Conservation (phyloP, 2,329 filamentous ascomycete species). For the Emmonsiellopsis sp. region DNA sequence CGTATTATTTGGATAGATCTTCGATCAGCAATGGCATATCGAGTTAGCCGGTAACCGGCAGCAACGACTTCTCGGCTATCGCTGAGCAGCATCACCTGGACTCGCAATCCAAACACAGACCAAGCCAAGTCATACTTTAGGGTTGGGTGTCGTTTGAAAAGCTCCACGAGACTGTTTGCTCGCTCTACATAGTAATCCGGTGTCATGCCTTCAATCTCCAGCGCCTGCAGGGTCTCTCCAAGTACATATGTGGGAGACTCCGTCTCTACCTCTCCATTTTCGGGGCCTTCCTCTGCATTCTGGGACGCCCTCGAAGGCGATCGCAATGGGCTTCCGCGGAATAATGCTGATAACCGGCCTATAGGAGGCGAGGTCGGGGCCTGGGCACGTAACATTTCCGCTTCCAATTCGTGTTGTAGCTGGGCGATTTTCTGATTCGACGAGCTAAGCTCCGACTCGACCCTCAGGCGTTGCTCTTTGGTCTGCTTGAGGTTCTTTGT, state of each 20-base stretch:
- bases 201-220: constrained; percentile 79
- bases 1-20: constrained; percentile 84
- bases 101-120: constrained; percentile 85
- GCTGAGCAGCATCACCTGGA: constrained; percentile 92
- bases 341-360: constrained; percentile 48
- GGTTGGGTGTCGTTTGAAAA: constrained; percentile 89
- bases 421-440: constrained; percentile 66
- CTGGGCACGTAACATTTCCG: constrained; percentile 51
- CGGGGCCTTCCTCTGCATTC: constrained; percentile 31
- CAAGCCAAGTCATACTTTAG: constrained; percentile 95
- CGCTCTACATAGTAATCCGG: constrained; percentile 93
- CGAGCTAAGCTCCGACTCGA: constrained; percentile 81
- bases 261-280: constrained; percentile 56
- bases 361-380: constrained; percentile 35
- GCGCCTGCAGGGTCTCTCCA: constrained; percentile 77
- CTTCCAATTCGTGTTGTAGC: constrained; percentile 50
- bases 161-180: constrained; percentile 84
- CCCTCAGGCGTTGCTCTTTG: constrained; percentile 69
- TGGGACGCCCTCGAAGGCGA: constrained; percentile 37
- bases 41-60: constrained; percentile 83
- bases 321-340: constrained; percentile 46
- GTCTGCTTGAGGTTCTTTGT: constrained; percentile 92
- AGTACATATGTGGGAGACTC: constrained; percentile 91
- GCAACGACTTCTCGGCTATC: constrained; percentile 94
- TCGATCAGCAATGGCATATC: constrained; percentile 89